Base-by-base conservation (phyloP, 2,329 filamentous ascomycete genomes). In the Trichoderma atroviride region DNA sequence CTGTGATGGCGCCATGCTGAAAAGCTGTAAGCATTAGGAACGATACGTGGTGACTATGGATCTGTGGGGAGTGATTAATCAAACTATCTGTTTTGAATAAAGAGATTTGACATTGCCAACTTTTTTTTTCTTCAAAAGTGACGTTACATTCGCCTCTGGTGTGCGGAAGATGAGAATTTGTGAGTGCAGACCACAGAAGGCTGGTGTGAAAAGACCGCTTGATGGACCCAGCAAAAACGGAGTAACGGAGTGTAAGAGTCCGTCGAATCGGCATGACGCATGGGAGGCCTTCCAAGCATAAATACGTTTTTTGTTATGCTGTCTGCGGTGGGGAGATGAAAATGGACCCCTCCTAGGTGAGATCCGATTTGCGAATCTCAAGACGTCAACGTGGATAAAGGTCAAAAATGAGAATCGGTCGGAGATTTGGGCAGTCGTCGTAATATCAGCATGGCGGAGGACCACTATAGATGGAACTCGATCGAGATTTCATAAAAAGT, bases 321-420 rank as follows among this genome's bases (percentile, higher is more conserved):
- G 24, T 16, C 50, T 27, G 19, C 16, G 27, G 40, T 53, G 27
- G 37, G 53, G 14, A 27, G 43, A 37, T 19, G 63, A 52, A 43
- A 57, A 58, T 37, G 22, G 53, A 11, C 37, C 55, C 19, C 40
- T 19, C 16, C 52, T 11, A 35, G 31, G 43, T 56, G 40, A 67
- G 64, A 67, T 59, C 40, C 64, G 64, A 67, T 67, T 50, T 67
- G 40, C 40, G 55, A 35, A 56, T 59, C 55, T 58, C 29, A 33
- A 40, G 29, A 50, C 63, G 63, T 66, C 53, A 66, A 43, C 37
- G 14, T 50, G 47, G n/a, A 50, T 58, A 13, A 24, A n/a, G 4
- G 40, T n/a, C 40, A 43, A 5, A 50, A 50, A 24, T 11, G 22
- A 24, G 47, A 50, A 24, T 13, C 47, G n/a, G n/a, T 22, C 47